phyloP scores from a whole-genome alignment of 768 basidiomycete genomes.

The Fistulinella prunicolor region DNA sequence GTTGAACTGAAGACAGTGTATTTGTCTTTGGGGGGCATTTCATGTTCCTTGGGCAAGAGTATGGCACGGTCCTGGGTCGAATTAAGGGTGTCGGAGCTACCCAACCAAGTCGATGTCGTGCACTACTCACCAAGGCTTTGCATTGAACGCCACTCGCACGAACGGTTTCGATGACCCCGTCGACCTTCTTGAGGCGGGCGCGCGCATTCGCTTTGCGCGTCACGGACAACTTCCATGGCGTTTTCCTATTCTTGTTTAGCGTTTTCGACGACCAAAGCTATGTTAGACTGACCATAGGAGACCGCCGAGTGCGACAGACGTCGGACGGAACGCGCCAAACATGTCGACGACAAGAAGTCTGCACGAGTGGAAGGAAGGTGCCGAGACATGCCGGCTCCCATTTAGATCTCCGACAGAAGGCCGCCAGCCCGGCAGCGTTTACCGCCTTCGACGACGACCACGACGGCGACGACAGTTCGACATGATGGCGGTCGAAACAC shows the following conservation, averaged over 20 bases:
- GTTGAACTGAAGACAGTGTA: constrained; percentile 85
- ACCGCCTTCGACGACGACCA: constrained; percentile 21
- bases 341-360: constrained; percentile 50
- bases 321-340: constrained; percentile 85
- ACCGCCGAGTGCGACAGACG: constrained; percentile 65
- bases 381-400: constrained; percentile 23
- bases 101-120: not conserved
- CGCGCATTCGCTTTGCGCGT: constrained; percentile 94
- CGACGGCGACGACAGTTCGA: constrained; percentile 14
- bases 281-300: constrained; percentile 68
- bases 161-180: constrained; percentile 89
- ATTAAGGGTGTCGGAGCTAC: not conserved
- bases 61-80: constrained; percentile 62
- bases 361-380: constrained; percentile 3
- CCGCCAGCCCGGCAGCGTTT: not conserved
- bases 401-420: constrained; percentile 28
- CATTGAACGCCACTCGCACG: constrained; percentile 78
- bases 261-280: not conserved
- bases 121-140: constrained; percentile 61
- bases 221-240: constrained; percentile 86
- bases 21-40: constrained; percentile 92
- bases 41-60: constrained; percentile 86
- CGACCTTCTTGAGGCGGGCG: constrained; percentile 85
- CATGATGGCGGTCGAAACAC: constrained; percentile 49
- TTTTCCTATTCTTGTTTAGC: constrained; percentile 62